Evolutionary conservation across 2,329 filamentous ascomycete species (phyloP).

Genomic region (Exophiala alcalophila): DNA sequence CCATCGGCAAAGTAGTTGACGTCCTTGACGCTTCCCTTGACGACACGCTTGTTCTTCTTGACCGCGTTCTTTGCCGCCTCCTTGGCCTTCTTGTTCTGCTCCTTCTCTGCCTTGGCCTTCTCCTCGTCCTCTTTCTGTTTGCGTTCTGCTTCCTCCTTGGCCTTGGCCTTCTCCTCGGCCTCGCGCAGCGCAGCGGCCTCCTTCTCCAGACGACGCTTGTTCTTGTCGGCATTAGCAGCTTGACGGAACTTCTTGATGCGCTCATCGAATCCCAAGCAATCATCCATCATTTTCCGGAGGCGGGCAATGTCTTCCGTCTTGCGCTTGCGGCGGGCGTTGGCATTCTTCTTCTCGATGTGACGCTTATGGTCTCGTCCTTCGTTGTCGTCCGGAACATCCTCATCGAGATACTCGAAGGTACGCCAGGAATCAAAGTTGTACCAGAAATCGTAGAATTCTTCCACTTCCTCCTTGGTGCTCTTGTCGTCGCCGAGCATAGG

Average conservation of each 20-base stretch:
- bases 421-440: constrained; percentile 99
- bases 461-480: constrained; percentile 82
- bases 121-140: constrained; percentile 80
- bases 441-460: constrained; percentile 99
- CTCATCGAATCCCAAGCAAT: constrained; percentile 78
- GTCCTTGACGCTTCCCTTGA: constrained; percentile 91
- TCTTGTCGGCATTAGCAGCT: constrained; percentile 87
- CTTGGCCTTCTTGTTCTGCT: constrained; percentile 90
- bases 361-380: constrained; percentile 99
- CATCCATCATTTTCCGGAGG: constrained; percentile 84
- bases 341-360: constrained; percentile 97
- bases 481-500: constrained; percentile 82
- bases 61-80: constrained; percentile 97
- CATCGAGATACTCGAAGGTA: constrained; percentile 95
- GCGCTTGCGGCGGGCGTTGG: constrained; percentile 96
- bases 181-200: constrained; percentile 88
- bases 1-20: constrained; percentile 86
- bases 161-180: constrained; percentile 77
- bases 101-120: constrained; percentile 77
- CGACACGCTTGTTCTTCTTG: constrained; percentile 99
- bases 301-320: constrained; percentile 97
- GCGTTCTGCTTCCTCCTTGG: constrained; percentile 79
- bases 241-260: constrained; percentile 97
- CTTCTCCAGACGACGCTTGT: constrained; percentile 86
- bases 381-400: constrained; percentile 98